Percentiles rank a stretch among this genome's conserved stretches.
Conservation (phyloP, 2,329 filamentous ascomycete species). For the Dactylellina cionopaga region DNA sequence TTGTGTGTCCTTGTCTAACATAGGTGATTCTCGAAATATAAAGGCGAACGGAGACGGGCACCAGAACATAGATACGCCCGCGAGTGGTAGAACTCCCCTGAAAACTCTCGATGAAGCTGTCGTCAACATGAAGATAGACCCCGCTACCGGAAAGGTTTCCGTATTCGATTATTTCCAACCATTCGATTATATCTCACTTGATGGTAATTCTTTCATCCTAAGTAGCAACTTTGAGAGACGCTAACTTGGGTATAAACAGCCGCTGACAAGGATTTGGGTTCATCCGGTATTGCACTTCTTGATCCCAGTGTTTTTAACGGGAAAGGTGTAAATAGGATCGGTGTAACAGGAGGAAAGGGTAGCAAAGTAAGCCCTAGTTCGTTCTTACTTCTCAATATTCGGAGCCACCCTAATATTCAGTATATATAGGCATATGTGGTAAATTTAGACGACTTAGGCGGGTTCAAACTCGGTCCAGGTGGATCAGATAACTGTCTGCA, state of each 20-base stretch:
- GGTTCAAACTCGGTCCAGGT: constrained; percentile 61
- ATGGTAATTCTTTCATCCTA: constrained; percentile 10
- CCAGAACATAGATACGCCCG: constrained; percentile 59
- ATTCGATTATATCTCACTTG: constrained; percentile 64
- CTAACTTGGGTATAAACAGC: constrained; percentile 58
- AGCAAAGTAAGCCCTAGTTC: constrained; percentile 61
- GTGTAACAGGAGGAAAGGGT: constrained; percentile 66
- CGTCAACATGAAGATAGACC: constrained; percentile 59
- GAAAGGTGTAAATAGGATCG: constrained; percentile 63
- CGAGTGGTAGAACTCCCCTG: constrained; percentile 59
- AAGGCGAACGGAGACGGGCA: constrained; percentile 55
- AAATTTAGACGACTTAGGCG: constrained; percentile 62
- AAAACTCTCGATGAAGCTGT: constrained; percentile 64
- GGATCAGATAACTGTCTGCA: constrained; percentile 61
- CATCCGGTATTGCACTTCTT: constrained; percentile 62
- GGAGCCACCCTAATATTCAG: background rate
- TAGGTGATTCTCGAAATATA: too few species aligned
- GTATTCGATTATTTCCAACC: constrained; percentile 69
- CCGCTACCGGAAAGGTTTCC: constrained; percentile 62
- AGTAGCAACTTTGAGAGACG: background rate
- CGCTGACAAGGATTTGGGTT: constrained; percentile 66
- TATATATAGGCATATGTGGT: constrained; percentile 60
- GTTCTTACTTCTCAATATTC: background rate
- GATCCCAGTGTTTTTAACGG: constrained; percentile 64
- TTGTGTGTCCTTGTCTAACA: too few species aligned